Evolutionary conservation across 2,329 filamentous ascomycete genomes (phyloP).

Genomic region (Fusarium xyrophilum): DNA sequence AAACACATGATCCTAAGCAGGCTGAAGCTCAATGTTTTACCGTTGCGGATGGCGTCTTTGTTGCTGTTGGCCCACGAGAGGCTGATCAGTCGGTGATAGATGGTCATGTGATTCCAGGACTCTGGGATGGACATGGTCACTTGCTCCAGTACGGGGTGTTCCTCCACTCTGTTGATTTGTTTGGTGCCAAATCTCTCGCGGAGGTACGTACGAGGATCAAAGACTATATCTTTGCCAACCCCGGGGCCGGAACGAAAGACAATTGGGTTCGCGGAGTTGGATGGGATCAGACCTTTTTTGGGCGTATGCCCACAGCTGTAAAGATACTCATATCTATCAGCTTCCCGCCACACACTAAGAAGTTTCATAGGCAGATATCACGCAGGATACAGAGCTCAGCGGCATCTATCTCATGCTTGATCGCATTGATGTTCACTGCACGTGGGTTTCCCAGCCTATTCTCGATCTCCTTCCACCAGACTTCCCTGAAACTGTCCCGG

Average conservation of each 20-base stretch:
- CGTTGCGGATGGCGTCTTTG: conserved; percentile 59
- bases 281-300: conserved; percentile 73
- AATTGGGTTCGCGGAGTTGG: conserved; percentile 73
- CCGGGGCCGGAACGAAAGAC: conserved; percentile 58
- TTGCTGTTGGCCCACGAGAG: conserved; percentile 51
- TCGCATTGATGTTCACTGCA: conserved; percentile 73
- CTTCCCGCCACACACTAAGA: neutral
- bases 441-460: conserved; percentile 71
- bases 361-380: conserved; percentile 57
- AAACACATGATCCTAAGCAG: conserved; percentile 47
- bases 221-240: conserved; percentile 57
- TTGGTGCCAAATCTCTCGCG: conserved; percentile 61
- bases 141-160: conserved; percentile 71
- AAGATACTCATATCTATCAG: conserved; percentile 40
- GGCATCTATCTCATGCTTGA: conserved; percentile 72
- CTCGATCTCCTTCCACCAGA: conserved; percentile 64
- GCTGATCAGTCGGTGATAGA: conserved; percentile 37
- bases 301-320: conserved; percentile 70
- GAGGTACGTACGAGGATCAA: conserved; percentile 62
- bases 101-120: conserved; percentile 68
- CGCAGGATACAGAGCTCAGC: conserved; percentile 57
- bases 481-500: conserved; percentile 61
- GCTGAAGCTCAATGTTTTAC: conserved; percentile 62
- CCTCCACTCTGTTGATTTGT: conserved; percentile 69
- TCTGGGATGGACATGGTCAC: conserved; percentile 77